Evolutionary conservation across 2,329 filamentous ascomycete species (phyloP), one percentile per base, ranked within the genome.

Genomic region (Juglanconis juglandina): DNA sequence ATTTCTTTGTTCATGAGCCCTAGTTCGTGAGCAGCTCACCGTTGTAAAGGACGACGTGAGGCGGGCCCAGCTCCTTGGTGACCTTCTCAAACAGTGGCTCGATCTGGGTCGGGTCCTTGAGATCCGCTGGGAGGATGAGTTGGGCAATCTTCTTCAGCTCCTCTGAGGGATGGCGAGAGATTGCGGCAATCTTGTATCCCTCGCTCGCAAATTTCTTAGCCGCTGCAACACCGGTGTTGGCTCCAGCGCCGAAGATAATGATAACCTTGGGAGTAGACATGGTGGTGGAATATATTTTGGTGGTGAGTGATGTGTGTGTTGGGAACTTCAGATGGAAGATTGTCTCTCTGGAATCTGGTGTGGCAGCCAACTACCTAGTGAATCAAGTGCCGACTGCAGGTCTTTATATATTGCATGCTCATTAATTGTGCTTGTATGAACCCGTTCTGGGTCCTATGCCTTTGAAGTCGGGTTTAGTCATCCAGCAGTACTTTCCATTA

Each of bases 41-140:
- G 62, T 78, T 80, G 60, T 78, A 79, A 3, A 79, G 69, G 5
- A 80, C 73, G 2, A 81, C 77, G 58, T 71, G 75, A 6, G 77
- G 77, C n/a, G 69, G 56, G 17, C 73, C 70, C 7, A 76, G 64
- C 33, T 64, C 42, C 51, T 61, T 53, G 51, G 73, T 75, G 3
- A 79, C 75, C 62, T 72, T 70, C 1, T 67, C 61, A 65, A 81
- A 82, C 3, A 72, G 67, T 2, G 56, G 60, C 3, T 65, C 59
- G 1, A 81, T 68, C n/a, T 67, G 66, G 2, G 68, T 54, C 0
- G 76, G 69, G 10, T 76, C 64, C 0, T 70, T 64, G 8, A 79
- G 68, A 62, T 80, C 77, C 51, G 64, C 66, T 30, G 61, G 60
- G 49, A 78, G 69, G 46, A 73, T 63, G 24, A 77, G 56, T 47